These are phyloP conservation scores for Sextonia rubra DNA, from an alignment of 164 flowering plant species.

Conservation along the genomic window DNA sequence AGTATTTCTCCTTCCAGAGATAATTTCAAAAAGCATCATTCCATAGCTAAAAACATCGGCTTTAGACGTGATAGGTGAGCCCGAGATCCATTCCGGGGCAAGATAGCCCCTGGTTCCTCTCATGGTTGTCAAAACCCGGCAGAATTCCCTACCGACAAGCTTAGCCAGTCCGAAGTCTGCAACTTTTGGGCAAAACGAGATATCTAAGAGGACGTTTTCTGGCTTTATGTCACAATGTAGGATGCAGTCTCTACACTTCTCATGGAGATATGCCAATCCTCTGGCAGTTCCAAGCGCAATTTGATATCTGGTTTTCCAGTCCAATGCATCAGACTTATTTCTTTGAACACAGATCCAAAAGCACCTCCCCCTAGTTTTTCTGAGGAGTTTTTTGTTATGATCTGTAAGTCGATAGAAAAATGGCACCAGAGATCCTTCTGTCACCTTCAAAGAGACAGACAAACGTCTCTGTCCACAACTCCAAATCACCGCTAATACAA, in stretches of 20 bases:
- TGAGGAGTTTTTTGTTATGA: conserved; percentile 47
- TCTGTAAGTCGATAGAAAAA: conserved; percentile 35
- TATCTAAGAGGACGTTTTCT: conserved; percentile 37
- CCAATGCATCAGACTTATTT: conserved; percentile 6
- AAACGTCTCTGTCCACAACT: conserved; percentile 14
- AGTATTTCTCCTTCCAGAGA: conserved; percentile 35
- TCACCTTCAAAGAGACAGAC: conserved; percentile 9
- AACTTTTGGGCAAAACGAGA: conserved; percentile 30
- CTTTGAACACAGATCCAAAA: conserved; percentile 53
- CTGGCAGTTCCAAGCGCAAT: conserved; percentile 36
- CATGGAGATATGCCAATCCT: conserved; percentile 34
- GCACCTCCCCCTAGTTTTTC: conserved; percentile 53
- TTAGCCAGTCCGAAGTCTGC: conserved; percentile 40
- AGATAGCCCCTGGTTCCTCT: conserved; percentile 45
- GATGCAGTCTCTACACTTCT: conserved; percentile 36
- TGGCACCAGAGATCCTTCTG: conserved; percentile 33
- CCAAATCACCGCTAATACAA: conserved; percentile 17
- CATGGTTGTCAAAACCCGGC: conserved; percentile 36
- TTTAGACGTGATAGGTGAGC: conserved; percentile 33
- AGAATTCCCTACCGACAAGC: conserved; percentile 34
- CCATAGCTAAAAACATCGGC: conserved; percentile 47
- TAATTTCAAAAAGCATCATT: conserved; percentile 35
- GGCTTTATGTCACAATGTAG: conserved; percentile 43
- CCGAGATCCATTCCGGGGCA: conserved; percentile 46
- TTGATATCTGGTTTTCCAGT: conserved; percentile 31